phyloP scores from a whole-genome alignment of 306 rosid genomes.

The Prinsepia uniflora region DNA sequence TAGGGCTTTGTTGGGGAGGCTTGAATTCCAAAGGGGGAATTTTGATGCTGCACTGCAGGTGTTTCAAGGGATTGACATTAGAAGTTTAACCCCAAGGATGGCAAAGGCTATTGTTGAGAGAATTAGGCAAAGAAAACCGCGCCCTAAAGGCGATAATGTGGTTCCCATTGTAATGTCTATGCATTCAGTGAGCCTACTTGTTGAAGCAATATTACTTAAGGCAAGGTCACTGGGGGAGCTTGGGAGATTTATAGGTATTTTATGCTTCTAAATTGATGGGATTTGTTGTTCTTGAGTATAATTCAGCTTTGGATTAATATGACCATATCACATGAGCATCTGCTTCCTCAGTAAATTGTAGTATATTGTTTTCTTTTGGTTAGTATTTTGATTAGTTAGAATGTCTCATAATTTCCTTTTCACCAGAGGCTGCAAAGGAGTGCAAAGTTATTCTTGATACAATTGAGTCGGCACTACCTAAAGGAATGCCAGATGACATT shows the following conservation, averaged over 20 bases:
- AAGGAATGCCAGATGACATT: slow-evolving; percentile 62
- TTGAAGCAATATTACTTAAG: slow-evolving; percentile 88
- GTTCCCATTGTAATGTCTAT: slow-evolving; percentile 67
- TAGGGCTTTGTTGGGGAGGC: slow-evolving; percentile 91
- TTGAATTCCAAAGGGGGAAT: slow-evolving; percentile 90
- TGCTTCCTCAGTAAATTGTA: not conserved
- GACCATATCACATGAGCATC: not conserved
- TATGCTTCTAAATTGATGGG: not conserved
- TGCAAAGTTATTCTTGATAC: slow-evolving; percentile 80
- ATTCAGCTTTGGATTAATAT: not conserved
- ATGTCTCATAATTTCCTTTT: slow-evolving; percentile 27
- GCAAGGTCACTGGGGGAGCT: slow-evolving; percentile 78
- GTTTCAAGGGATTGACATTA: slow-evolving; percentile 82
- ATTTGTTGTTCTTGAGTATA: not conserved
- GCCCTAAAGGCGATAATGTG: slow-evolving; percentile 46
- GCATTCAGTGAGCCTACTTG: slow-evolving; percentile 90
- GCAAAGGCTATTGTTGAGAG: slow-evolving; percentile 61
- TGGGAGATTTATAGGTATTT: slow-evolving; percentile 54
- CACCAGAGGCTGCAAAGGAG: slow-evolving; percentile 76
- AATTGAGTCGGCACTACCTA: slow-evolving; percentile 71
- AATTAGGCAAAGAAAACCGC: slow-evolving; percentile 48
- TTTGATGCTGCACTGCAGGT: slow-evolving; percentile 83
- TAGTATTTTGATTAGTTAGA: not conserved
- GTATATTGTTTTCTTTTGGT: too few species aligned
- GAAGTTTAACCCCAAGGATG: slow-evolving; percentile 66